Evolutionary conservation across 106 monocot species (phyloP).

Genomic region (Amphibolis antarctica): DNA sequence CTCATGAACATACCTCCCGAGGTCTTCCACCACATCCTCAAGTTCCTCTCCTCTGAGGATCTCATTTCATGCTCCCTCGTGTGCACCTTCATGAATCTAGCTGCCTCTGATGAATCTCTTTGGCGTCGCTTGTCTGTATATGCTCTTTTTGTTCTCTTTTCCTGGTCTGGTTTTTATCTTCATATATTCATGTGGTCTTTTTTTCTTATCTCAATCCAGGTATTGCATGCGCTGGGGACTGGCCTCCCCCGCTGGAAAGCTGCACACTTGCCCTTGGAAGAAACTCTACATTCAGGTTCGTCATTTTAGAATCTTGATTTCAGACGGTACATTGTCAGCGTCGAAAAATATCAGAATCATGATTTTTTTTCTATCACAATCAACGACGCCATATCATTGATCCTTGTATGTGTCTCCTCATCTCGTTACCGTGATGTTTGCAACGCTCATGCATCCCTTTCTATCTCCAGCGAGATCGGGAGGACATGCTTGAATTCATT

Average conservation of each 20-base stretch:
- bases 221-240: constrained; percentile 93
- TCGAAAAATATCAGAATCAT: too few relatives aligned
- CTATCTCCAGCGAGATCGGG: constrained; percentile 56
- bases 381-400: too few relatives aligned
- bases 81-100: constrained; percentile 59
- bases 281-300: constrained; percentile 88
- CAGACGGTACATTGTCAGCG: too few relatives aligned
- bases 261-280: constrained; percentile 86
- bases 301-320: too few relatives aligned
- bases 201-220: constrained; percentile 23
- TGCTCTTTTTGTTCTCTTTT: neutral
- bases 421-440: neutral
- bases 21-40: constrained; percentile 80
- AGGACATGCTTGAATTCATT: constrained; percentile 87
- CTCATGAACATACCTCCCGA: constrained; percentile 76
- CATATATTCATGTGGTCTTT: neutral
- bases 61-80: constrained; percentile 74
- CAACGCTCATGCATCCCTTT: neutral
- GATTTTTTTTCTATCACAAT: too few relatives aligned
- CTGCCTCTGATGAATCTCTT: constrained; percentile 82
- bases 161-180: neutral
- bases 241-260: constrained; percentile 36
- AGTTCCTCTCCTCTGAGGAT: constrained; percentile 98
- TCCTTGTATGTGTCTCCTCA: neutral
- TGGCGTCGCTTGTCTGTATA: constrained; percentile 86